phyloP scores from a whole-genome alignment of 352 stramenopile genomes.

The Globisporangium canariense region DNA sequence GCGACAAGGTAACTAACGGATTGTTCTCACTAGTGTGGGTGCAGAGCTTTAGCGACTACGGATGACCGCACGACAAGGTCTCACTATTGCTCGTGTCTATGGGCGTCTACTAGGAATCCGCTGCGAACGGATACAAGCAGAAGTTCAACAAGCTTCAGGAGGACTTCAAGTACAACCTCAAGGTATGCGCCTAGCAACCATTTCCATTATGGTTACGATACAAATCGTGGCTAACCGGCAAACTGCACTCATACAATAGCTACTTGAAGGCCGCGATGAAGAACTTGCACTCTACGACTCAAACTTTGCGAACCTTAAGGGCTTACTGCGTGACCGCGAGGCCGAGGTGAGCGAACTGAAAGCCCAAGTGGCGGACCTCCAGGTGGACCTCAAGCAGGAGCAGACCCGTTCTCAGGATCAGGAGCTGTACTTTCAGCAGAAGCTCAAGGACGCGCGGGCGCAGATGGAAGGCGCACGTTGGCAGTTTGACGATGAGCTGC shows the following conservation, averaged over 20 bases:
- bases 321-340: conserved; percentile 68
- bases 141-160: conserved; percentile 87
- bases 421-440: conserved; percentile 58
- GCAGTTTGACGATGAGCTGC: conserved; percentile 76
- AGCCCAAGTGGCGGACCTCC: conserved; percentile 49
- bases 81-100: neutral
- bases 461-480: conserved; percentile 70
- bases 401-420: conserved; percentile 41
- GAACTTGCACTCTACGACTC: conserved; percentile 87
- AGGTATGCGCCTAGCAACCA: conserved; percentile 22
- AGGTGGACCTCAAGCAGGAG: conserved; percentile 44
- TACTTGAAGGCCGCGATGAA: conserved; percentile 88
- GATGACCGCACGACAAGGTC: neutral
- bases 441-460: conserved; percentile 68
- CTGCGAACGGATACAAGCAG: conserved; percentile 49
- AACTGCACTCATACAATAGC: conserved; percentile 3
- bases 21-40: neutral
- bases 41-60: neutral
- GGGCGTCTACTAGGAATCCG: conserved; percentile 28
- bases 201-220: too few species aligned
- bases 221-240: too few species aligned
- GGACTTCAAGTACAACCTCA: conserved; percentile 93
- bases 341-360: conserved; percentile 64
- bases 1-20: conserved; percentile 55
- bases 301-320: conserved; percentile 79